Percentiles rank a stretch among this genome's conserved stretches.
phyloP scores from a whole-genome alignment of 2,329 filamentous ascomycete species.

The Xylariaceae sp. region DNA sequence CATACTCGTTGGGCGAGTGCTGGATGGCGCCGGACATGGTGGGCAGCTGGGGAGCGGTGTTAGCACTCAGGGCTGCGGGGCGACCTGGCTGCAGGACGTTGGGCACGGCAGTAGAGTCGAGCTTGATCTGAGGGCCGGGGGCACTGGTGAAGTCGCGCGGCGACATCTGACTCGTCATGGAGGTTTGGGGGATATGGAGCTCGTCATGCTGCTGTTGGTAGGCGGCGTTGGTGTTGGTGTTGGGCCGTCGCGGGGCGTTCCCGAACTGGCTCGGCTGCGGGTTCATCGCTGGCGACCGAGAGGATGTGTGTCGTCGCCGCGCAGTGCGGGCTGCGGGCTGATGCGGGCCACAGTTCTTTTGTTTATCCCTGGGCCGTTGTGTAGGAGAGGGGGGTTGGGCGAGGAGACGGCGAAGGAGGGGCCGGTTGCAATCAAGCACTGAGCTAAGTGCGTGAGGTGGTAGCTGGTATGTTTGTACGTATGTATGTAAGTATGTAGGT shows the following conservation, averaged over 20 bases:
- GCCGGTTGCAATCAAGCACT: no score
- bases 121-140: constrained; percentile 47
- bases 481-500: no score
- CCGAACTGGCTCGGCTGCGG: constrained; percentile 36
- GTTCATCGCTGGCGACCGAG: no score
- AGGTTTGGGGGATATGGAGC: constrained; percentile 48
- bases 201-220: constrained; percentile 45
- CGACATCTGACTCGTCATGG: constrained; percentile 39
- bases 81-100: constrained; percentile 57
- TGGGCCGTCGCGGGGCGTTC: constrained; percentile 35
- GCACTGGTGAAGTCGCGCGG: constrained; percentile 43
- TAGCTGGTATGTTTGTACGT: no score
- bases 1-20: constrained; percentile 34
- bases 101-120: constrained; percentile 43
- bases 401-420: no score
- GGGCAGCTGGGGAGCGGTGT: constrained; percentile 44
- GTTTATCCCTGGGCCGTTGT: no score
- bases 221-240: constrained; percentile 35
- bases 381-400: no score
- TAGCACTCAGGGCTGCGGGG: constrained; percentile 37
- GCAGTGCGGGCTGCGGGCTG: no score
- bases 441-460: no score
- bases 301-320: no score
- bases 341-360: no score
- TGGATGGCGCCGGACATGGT: constrained; percentile 43